These are phyloP conservation scores for Eleusine indica DNA, from an alignment of 176 grass and related monocot genomes.

Conservation along the genomic window DNA sequence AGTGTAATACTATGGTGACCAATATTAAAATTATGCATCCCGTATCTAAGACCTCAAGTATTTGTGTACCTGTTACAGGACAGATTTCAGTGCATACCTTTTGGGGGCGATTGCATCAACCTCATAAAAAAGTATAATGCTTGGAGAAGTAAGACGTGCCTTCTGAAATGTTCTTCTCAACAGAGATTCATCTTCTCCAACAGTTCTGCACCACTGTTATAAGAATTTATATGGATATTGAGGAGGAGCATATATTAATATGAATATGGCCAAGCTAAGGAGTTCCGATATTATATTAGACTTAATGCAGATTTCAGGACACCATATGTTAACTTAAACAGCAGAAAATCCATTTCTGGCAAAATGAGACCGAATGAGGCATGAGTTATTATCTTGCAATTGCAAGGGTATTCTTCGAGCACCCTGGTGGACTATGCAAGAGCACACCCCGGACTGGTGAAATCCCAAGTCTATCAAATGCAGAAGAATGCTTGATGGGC, in stretches of 20 bases:
- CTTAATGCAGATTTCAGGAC: neutral
- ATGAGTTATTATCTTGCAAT: constrained; percentile 2
- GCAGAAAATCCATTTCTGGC: constrained; percentile 14
- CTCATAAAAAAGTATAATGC: constrained; percentile 92
- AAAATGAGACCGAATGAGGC: neutral
- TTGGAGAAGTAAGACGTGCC: constrained; percentile 75
- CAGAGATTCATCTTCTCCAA: constrained; percentile 95
- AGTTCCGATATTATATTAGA: constrained; percentile 25
- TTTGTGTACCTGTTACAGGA: neutral
- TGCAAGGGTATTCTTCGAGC: constrained; percentile 88
- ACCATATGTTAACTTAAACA: neutral
- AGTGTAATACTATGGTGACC: neutral
- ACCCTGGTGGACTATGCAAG: constrained; percentile 86
- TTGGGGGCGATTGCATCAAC: constrained; percentile 84
- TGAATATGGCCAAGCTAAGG: neutral
- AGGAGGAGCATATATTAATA: constrained; percentile 15
- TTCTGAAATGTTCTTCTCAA: constrained; percentile 83
- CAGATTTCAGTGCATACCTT: constrained; percentile 52
- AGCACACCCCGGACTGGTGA: constrained; percentile 84
- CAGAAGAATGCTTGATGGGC: constrained; percentile 79
- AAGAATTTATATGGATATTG: neutral
- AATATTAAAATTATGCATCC: neutral
- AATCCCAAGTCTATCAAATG: constrained; percentile 84
- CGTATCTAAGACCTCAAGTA: neutral
- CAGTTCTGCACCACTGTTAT: constrained; percentile 71